Evolutionary conservation across 768 basidiomycete species (phyloP), one percentile per base, ranked within the genome.

Genomic region (Crucibulum laeve): DNA sequence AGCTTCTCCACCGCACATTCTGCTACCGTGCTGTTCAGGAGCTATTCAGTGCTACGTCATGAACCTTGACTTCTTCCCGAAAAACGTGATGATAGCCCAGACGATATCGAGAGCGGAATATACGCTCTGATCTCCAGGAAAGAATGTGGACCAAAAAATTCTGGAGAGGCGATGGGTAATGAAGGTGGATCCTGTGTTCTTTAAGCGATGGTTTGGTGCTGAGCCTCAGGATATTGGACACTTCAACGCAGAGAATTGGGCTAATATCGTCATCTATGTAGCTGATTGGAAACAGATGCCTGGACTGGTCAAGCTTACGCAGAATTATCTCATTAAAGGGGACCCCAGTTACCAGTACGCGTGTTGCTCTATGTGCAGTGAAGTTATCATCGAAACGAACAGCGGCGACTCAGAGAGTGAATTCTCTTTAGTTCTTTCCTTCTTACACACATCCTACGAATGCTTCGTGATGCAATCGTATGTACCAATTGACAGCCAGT

Each of bases 211-310:
- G 54, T 50, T 52, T 22, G 46, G 48, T 7, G 33, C 25, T 3
- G 17, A 49, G 17, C 28, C 48, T 4, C 28, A 52, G 40, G 33
- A 46, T 7, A 44, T 48, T 14, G 47, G 53, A 25, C 42, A 43
- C 5, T 44, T 53, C 25, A 57, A 51, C 21, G 48, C 49, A 3
- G 53, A 57, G 44, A 50, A 57, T 28, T 57, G 53, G 55, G 51
- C 49, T 2, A 42, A 53, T 3, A 35, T 54, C 11, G 48, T 49
- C 4, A 54, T 54, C 23, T 49, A 50, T 23, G 26, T 57, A 28
- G 53, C 45, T 17, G 51, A 57, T 45, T 54, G 52, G 23, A 35
- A 45, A 15, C 38, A 43, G 19, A 53, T 57, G 55, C 44, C 15
- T 7, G 45, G 46, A 13, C 45, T 57, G 25, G 52, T 51, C 5